Evolutionary conservation across 345 rosid species (phyloP).

Genomic region (Hypericum perforatum): DNA sequence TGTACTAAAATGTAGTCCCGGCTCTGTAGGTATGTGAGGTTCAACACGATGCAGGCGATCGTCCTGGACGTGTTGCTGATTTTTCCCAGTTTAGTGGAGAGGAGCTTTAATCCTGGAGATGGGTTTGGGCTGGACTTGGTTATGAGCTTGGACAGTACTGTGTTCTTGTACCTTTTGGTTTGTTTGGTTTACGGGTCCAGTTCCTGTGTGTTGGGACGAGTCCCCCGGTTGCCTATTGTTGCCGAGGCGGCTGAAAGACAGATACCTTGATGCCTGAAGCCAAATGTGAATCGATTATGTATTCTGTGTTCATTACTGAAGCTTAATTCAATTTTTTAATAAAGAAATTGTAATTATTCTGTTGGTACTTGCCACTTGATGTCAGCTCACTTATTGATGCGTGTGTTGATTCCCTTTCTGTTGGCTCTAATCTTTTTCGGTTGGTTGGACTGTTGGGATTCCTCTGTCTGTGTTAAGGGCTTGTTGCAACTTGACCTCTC

Average conservation of each 20-base stretch:
- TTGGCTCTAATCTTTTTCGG: too few species aligned
- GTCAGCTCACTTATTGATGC: too few species aligned
- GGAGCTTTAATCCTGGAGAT: slow-evolving; percentile 66
- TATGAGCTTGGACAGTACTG: slow-evolving; percentile 92
- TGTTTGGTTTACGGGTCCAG: slow-evolving; percentile 77
- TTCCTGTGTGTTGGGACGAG: slow-evolving; percentile 74
- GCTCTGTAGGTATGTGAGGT: slow-evolving; percentile 58
- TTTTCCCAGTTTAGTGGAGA: slow-evolving; percentile 83
- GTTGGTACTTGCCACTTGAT: too few species aligned
- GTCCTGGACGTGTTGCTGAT: slow-evolving; percentile 85
- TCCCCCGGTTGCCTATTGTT: slow-evolving; percentile 90
- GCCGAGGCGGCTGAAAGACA: slow-evolving; percentile 99
- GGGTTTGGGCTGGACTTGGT: slow-evolving; percentile 80
- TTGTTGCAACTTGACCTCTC: too few species aligned
- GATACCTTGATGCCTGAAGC: slow-evolving; percentile 40
- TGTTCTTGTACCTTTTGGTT: slow-evolving; percentile 78
- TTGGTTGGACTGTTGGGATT: too few species aligned
- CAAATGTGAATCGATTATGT: too few species aligned
- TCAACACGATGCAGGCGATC: slow-evolving; percentile 94
- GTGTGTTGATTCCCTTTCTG: too few species aligned
- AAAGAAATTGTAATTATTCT: too few species aligned
- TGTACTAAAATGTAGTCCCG: too few species aligned
- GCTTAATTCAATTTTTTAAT: too few species aligned
- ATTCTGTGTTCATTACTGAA: too few species aligned
- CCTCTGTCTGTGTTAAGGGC: too few species aligned